A percentile compares a stretch with the other conserved stretches of the same genome.
Evolutionary conservation across 2,329 filamentous ascomycete species (phyloP).

Genomic region (Trichoderma oligosporum): DNA sequence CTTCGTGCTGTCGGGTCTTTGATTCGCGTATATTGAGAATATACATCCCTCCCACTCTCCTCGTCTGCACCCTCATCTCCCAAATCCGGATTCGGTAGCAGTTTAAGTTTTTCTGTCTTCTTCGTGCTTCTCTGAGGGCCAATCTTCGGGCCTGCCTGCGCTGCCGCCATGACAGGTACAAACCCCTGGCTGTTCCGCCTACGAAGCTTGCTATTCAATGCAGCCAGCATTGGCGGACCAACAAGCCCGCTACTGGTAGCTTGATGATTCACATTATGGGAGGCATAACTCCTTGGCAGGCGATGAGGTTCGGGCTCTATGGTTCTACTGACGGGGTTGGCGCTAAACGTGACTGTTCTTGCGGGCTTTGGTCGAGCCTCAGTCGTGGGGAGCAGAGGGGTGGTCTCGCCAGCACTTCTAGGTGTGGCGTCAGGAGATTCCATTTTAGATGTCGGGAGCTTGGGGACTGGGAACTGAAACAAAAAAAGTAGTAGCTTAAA

Average conservation of each 20-base stretch:
- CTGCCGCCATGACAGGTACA: constrained; percentile 32
- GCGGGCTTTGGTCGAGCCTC: constrained; percentile 24
- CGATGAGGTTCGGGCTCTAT: constrained; percentile 46
- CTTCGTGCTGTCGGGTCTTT: constrained; percentile 91
- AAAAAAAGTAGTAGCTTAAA: not conserved
- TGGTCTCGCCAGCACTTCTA: constrained; percentile 6
- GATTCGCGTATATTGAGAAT: constrained; percentile 95
- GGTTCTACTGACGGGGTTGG: constrained; percentile 61
- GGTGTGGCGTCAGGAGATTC: constrained; percentile 4
- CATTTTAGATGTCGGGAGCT: not conserved
- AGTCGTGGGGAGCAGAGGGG: constrained; percentile 12
- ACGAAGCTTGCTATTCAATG: constrained; percentile 82
- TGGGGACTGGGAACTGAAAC: not conserved
- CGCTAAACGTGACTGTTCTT: constrained; percentile 74
- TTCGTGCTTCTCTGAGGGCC: constrained; percentile 93
- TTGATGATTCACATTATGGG: constrained; percentile 29
- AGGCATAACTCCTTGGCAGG: constrained; percentile 23
- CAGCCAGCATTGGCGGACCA: constrained; percentile 62
- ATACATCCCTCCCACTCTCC: constrained; percentile 90
- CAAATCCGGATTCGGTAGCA: constrained; percentile 86
- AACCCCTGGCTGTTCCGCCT: constrained; percentile 77
- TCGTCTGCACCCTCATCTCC: constrained; percentile 75
- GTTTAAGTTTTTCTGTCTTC: constrained; percentile 92
- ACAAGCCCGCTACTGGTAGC: constrained; percentile 33
- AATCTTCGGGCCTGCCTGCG: constrained; percentile 61